Percentiles rank a stretch among this genome's conserved stretches.
Conservation (phyloP, 2,329 filamentous ascomycete species). For the Aspergillus spinulosporus region DNA sequence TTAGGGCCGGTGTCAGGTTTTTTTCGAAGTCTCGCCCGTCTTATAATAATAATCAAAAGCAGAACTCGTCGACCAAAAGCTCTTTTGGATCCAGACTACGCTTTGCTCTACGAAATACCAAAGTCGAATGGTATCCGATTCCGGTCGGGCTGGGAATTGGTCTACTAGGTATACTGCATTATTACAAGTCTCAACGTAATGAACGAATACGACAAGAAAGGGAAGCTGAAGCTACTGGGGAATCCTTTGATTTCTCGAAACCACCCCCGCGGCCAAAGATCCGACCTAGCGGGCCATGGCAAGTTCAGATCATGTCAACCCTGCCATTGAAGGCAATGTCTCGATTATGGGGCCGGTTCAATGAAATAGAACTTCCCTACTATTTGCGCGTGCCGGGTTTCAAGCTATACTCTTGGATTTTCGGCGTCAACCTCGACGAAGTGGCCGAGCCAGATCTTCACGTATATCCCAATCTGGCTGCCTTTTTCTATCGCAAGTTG, state of each 20-base stretch:
- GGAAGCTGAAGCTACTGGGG: constrained; percentile 47
- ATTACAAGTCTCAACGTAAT: constrained; percentile 68
- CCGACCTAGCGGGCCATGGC: constrained; percentile 84
- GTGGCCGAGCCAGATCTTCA: constrained; percentile 85
- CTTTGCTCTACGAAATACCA: constrained; percentile 62
- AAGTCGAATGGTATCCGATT: constrained; percentile 85
- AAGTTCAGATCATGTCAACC: constrained; percentile 91
- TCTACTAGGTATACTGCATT: constrained; percentile 78
- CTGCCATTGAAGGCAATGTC: constrained; percentile 88
- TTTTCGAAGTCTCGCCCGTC: constrained; percentile 42
- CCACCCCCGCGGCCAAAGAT: constrained; percentile 62
- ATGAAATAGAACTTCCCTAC: constrained; percentile 84
- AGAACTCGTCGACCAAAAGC: constrained; percentile 41
- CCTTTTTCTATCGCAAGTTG: constrained; percentile 94
- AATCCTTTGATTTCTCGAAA: constrained; percentile 37
- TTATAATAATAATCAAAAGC: constrained; percentile 34
- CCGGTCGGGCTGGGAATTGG: constrained; percentile 82
- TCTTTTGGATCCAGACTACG: constrained; percentile 60
- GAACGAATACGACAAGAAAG: constrained; percentile 52
- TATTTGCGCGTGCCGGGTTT: constrained; percentile 86
- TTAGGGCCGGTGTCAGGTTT: constrained; percentile 35
- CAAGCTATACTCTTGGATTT: constrained; percentile 85
- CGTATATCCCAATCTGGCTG: constrained; percentile 85
- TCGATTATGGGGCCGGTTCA: constrained; percentile 85
- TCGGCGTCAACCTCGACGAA: constrained; percentile 88